Base-by-base conservation (phyloP, 1,284 basidiomycete species). In the Spongispora temasekensis region DNA sequence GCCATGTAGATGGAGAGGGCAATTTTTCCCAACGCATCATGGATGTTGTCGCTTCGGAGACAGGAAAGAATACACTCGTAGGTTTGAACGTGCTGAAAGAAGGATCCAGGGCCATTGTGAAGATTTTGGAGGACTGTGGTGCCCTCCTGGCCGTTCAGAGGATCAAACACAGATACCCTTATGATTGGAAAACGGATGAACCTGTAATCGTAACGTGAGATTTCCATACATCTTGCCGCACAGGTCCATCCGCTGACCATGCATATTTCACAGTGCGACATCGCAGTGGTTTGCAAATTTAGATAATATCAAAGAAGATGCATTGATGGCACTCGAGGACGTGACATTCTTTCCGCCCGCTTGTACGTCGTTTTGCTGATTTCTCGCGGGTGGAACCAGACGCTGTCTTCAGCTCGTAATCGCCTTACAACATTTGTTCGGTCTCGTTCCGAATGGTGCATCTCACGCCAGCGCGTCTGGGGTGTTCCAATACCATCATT, bases 241-340 rank as follows among this genome's bases (percentile, higher is more conserved):
- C 28, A 35, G 37, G 21, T 4, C 6, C n/a, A n/a, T 27, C 10
- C 34, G 35, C 58, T 72, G 53, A 73, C 35, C 27, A 4, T 25
- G 9, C 23, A 8, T 37, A 19, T 50, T 50, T 55, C 59, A 9
- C 65, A 94, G 95, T n/a, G 93, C 96, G 0, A 98, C 97, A 2
- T 94, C 94, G 0, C 97, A 99, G 68, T 99, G 97, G 97, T 99
- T 99, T 70, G 94, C 95, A 1, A 93, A 97, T 71, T 78, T 99
- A 25, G 90, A 93, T 54, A 78, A 81, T 34, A 91, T 98, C 75
- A 98, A 97, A 71, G 81, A 84, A 0, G 76, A 83, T 42, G 95
- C 97, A 0, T 70, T 95, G 28, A 68, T 78, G 19, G 90, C 94
- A 1, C 81, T 99, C 3, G 74, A 88, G 53, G 74, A 82, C 4